These are phyloP conservation scores for Fraxinus platypoda DNA, from an alignment of 305 asterid species.

Conservation along the genomic window DNA sequence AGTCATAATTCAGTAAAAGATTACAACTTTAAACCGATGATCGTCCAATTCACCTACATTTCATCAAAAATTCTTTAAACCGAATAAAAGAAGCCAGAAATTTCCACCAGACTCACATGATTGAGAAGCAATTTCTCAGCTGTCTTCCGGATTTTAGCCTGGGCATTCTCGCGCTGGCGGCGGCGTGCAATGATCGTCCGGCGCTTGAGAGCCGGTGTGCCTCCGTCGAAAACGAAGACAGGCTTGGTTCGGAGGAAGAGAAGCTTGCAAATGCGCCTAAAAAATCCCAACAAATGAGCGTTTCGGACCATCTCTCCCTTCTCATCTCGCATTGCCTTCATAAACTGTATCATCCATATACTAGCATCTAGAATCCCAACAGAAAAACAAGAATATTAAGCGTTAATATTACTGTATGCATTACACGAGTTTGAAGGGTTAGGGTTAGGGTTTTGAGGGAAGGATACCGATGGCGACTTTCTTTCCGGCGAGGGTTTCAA, in stretches of 20 bases:
- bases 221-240: slow-evolving; percentile 91
- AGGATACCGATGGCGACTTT: slow-evolving; percentile 80
- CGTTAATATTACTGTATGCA: neutral
- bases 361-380: slow-evolving; percentile 67
- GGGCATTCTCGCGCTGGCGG: slow-evolving; percentile 97
- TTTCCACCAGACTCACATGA: slow-evolving; percentile 54
- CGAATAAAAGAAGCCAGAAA: neutral
- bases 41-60: neutral
- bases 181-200: slow-evolving; percentile 93
- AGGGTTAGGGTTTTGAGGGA: slow-evolving; percentile 33
- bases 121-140: slow-evolving; percentile 95
- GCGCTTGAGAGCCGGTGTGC: slow-evolving; percentile 93
- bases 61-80: neutral
- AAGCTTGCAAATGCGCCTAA: slow-evolving; percentile 93
- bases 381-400: neutral
- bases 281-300: slow-evolving; percentile 85
- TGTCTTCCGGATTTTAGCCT: slow-evolving; percentile 90
- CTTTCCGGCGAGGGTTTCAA: slow-evolving; percentile 90
- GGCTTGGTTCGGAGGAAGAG: slow-evolving; percentile 88
- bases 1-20: slow-evolving; percentile 9
- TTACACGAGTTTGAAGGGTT: neutral
- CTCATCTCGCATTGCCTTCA: slow-evolving; percentile 99
- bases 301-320: slow-evolving; percentile 95
- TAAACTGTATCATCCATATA: slow-evolving; percentile 96
- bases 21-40: neutral